These are phyloP conservation scores for Picea abies DNA, from an alignment of 83 land plant genomes.

Conservation along the genomic window DNA sequence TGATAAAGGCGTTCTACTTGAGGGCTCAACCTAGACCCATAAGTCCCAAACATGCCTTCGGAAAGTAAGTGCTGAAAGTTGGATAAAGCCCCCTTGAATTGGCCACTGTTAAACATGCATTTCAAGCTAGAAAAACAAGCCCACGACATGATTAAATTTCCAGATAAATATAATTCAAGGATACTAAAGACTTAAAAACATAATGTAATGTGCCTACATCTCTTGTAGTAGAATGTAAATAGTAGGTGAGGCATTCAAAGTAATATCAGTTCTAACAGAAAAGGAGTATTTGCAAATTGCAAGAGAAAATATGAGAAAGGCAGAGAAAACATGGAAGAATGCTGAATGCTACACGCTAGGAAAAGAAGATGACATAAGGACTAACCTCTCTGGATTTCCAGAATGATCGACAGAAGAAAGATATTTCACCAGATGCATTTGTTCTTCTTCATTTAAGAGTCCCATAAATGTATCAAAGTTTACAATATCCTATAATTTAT, in stretches of 20 bases:
- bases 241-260: background rate
- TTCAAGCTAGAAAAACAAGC: conserved; percentile 32
- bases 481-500: conserved; percentile 57
- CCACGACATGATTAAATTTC: background rate
- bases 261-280: background rate
- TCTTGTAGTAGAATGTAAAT: background rate
- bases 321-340: background rate
- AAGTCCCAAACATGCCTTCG: conserved; percentile 49
- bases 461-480: conserved; percentile 63
- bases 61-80: conserved; percentile 49
- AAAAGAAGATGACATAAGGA: background rate
- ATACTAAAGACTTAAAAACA: background rate
- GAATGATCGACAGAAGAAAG: conserved; percentile 61
- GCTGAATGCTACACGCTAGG: background rate
- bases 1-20: conserved; percentile 41
- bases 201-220: background rate
- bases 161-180: conserved; percentile 2
- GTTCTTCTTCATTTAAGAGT: conserved; percentile 70
- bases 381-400: conserved; percentile 45
- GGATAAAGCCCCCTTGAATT: conserved; percentile 37
- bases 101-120: conserved; percentile 37
- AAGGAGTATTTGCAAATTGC: background rate
- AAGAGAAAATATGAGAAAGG: background rate
- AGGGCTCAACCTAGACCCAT: conserved; percentile 24
- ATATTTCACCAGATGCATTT: conserved; percentile 57